phyloP scores from a whole-genome alignment of 2,329 filamentous ascomycete species.

The Metarhizium anisopliae region DNA sequence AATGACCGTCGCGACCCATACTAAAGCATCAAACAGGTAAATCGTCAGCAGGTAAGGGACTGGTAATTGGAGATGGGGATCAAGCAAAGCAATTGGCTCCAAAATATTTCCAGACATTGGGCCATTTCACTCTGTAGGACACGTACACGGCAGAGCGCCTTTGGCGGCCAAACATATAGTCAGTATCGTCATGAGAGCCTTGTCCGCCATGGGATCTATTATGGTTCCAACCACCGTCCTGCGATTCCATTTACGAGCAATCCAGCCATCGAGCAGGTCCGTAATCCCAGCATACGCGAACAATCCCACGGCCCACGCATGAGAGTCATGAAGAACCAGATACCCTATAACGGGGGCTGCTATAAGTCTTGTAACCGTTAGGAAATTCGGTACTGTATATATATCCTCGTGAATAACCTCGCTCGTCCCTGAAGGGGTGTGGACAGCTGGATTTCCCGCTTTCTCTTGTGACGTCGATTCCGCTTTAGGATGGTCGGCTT shows the following conservation, averaged over 20 bases:
- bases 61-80: not conserved
- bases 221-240: constrained; percentile 92
- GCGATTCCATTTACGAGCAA: constrained; percentile 77
- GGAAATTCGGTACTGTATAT: constrained; percentile 89
- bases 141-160: constrained; percentile 67
- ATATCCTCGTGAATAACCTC: constrained; percentile 67
- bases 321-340: constrained; percentile 73
- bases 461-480: not conserved
- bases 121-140: not conserved
- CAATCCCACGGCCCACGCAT: constrained; percentile 70
- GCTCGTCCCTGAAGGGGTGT: not conserved
- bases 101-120: not conserved
- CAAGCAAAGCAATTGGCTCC: not conserved
- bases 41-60: not conserved
- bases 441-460: not conserved
- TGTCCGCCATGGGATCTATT: constrained; percentile 95
- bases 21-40: constrained; percentile 27
- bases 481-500: not conserved
- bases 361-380: constrained; percentile 78
- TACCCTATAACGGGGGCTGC: constrained; percentile 83
- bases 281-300: constrained; percentile 89
- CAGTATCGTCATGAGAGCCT: constrained; percentile 87
- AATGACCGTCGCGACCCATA: constrained; percentile 85
- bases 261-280: constrained; percentile 88
- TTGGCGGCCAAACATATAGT: constrained; percentile 80